Evolutionary conservation across 2,329 filamentous ascomycete species (phyloP).

Genomic region (Aureobasidium sp.): DNA sequence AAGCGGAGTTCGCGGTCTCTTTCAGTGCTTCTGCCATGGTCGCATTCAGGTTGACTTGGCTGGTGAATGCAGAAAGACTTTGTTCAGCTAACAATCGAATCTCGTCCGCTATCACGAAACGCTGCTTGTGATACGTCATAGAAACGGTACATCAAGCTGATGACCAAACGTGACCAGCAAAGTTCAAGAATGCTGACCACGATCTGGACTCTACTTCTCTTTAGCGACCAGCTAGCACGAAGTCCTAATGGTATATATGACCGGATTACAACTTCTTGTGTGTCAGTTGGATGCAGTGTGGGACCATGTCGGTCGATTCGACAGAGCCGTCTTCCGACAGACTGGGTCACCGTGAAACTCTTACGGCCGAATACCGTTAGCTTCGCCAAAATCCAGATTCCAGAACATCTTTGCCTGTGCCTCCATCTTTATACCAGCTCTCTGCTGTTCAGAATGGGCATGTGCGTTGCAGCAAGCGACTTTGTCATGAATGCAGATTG

Average conservation of each 20-base stretch:
- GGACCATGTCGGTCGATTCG: not conserved
- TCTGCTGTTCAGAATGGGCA: not conserved
- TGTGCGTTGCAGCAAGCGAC: too few relatives aligned
- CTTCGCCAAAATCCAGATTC: not conserved
- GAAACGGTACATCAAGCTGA: not conserved
- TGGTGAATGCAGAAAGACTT: not conserved
- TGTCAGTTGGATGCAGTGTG: not conserved
- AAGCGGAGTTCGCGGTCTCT: constrained; percentile 1
- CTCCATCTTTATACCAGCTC: not conserved
- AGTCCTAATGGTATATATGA: too few relatives aligned
- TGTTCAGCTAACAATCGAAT: not conserved
- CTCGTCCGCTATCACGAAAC: not conserved
- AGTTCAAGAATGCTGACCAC: too few relatives aligned
- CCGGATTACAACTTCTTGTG: not conserved
- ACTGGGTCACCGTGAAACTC: not conserved
- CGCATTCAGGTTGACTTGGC: not conserved
- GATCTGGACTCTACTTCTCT: too few relatives aligned
- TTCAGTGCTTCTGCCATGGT: constrained; percentile 14
- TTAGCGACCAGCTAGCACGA: too few relatives aligned
- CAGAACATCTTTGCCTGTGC: not conserved
- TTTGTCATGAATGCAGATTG: too few relatives aligned
- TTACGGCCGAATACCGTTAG: constrained; percentile 9
- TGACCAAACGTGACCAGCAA: too few relatives aligned
- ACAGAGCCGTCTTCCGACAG: not conserved
- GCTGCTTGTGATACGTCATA: not conserved